These are phyloP conservation scores for Chalciporus pseudorubinellus DNA, from an alignment of 768 basidiomycete genomes.

Conservation along the genomic window DNA sequence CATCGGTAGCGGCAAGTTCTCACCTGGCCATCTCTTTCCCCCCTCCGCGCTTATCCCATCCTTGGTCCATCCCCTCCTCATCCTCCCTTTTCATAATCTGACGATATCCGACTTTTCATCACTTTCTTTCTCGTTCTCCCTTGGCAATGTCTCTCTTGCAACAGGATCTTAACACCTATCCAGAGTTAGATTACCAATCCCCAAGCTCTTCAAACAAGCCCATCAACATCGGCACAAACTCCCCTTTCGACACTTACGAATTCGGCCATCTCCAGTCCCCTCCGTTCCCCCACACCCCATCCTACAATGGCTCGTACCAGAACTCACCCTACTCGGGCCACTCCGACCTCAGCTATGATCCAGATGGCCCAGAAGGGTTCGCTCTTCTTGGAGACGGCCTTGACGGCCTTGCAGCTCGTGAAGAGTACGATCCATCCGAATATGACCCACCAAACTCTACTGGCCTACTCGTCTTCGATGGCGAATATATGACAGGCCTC, in stretches of 20 bases:
- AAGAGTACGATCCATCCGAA: slow-evolving; percentile 72
- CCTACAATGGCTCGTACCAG: slow-evolving; percentile 65
- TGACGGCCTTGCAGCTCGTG: slow-evolving; percentile 31
- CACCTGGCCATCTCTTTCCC: slow-evolving; percentile 24
- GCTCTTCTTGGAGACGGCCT: slow-evolving; percentile 50
- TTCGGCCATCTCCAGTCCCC: slow-evolving; percentile 35
- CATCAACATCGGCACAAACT: slow-evolving; percentile 15
- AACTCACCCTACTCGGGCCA: slow-evolving; percentile 67
- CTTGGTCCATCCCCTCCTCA: slow-evolving; percentile 6
- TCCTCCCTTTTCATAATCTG: slow-evolving; percentile 1
- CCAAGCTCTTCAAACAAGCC: slow-evolving; percentile 31
- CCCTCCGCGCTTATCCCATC: slow-evolving; percentile 20
- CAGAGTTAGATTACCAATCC: slow-evolving; percentile 26
- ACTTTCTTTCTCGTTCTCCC: background rate
- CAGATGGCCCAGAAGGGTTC: slow-evolving; percentile 47
- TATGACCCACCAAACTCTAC: slow-evolving; percentile 59
- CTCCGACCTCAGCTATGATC: slow-evolving; percentile 61
- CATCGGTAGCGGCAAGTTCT: slow-evolving; percentile 24
- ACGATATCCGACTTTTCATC: slow-evolving; percentile 3
- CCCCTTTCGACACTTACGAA: slow-evolving; percentile 42
- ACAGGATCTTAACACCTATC: slow-evolving; percentile 18
- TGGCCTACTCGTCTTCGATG: slow-evolving; percentile 58
- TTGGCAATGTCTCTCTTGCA: slow-evolving; percentile 31
- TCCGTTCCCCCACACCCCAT: slow-evolving; percentile 50
- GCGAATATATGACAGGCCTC: slow-evolving; percentile 40